phyloP scores from a whole-genome alignment of 805 yeast species.

The Pichia gijzeniarum region DNA sequence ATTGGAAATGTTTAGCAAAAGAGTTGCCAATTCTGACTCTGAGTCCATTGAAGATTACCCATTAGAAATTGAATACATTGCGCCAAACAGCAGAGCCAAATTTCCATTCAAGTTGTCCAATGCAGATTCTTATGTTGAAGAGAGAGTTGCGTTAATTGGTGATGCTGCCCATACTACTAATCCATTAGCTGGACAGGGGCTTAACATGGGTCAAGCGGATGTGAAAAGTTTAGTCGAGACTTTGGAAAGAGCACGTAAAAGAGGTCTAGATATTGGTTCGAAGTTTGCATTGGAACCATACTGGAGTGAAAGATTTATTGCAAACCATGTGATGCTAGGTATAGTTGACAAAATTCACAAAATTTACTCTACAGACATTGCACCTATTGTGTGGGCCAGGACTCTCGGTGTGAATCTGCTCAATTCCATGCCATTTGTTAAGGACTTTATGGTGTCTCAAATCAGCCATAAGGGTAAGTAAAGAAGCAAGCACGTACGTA shows the following conservation, averaged over 20 bases:
- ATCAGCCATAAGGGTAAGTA: slow-evolving; percentile 24
- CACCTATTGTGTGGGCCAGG: slow-evolving; percentile 70
- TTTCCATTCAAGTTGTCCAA: slow-evolving; percentile 88
- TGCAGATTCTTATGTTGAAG: slow-evolving; percentile 81
- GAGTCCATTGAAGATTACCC: slow-evolving; percentile 60
- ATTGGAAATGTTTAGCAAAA: slow-evolving; percentile 33
- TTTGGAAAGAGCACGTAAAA: slow-evolving; percentile 57
- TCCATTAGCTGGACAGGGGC: slow-evolving; percentile 96
- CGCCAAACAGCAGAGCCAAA: slow-evolving; percentile 65
- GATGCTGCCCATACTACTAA: slow-evolving; percentile 98
- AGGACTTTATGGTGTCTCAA: slow-evolving; percentile 59
- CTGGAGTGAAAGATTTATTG: slow-evolving; percentile 75
- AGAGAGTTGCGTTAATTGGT: slow-evolving; percentile 87
- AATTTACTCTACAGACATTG: slow-evolving; percentile 64
- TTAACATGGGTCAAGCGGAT: slow-evolving; percentile 96
- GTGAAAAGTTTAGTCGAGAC: slow-evolving; percentile 66
- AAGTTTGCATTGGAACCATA: slow-evolving; percentile 78
- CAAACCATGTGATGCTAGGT: slow-evolving; percentile 75
- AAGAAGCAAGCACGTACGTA: background rate
- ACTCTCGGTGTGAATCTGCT: slow-evolving; percentile 69
- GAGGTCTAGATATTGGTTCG: slow-evolving; percentile 88
- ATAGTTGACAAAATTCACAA: slow-evolving; percentile 90
- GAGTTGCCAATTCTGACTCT: slow-evolving; percentile 26
- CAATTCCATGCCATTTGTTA: slow-evolving; percentile 57
- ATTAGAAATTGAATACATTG: slow-evolving; percentile 52